Base-by-base conservation (phyloP, 345 rosid species). In the Populus simonii region DNA sequence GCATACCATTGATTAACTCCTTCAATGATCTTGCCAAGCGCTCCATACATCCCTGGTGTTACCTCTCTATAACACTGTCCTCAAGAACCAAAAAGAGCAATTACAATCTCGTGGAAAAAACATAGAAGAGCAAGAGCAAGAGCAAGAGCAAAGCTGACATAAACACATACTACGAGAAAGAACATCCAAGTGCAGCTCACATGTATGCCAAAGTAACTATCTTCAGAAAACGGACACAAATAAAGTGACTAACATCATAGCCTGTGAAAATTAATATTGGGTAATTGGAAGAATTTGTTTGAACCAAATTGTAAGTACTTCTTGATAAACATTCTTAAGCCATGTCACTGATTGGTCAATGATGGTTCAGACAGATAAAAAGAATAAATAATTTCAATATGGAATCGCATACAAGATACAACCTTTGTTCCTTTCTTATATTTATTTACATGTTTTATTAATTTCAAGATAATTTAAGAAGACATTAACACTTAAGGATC, bases 1-100 rank as follows among this genome's bases (percentile, higher is more conserved):
- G 61, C 81, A 74, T 89, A 94, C 98, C 93, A 93, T 65, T 92
- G 93, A 79, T 95, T 93, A 66, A 86, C 83, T 79, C 97, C 98
- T 88, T 88, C 97, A 93, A 95, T 87, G 6, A 81, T 75, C 78
- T 89, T 88, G 1, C 99, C 97, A 75, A 86, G 82, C 39, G 80
- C 83, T 70, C 98, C 97, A 81, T 90, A 92, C 90, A 80, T 85
- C 78, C 96, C 98, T 5, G 80, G 80, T 73, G 82, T 78, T 71
- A 95, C 77, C 85, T 90, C 99, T 83, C 23, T 90, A 68, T 92
- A 95, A 85, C 89, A 89, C 97, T 90, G 78, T 75, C 68, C 45
- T 47, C 77, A 55, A 39, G 7, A 45, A 43, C 76, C 1, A 73
- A 45, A n/a, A 16, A 10, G 33, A 66, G 45, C 45, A 7, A 22